These are phyloP conservation scores for Brassica napus DNA, from an alignment of 345 rosid genomes.

Conservation along the genomic window Da-Ae NC_063443.1:205001-205500, in stretches of 20 bases:
- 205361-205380: no score
- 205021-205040: conserved; percentile 66
- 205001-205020: conserved; percentile 74
- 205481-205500: no score
- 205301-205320: neutral
- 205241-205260: conserved; percentile 74
- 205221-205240: conserved; percentile 82
- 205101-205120: conserved; percentile 44
- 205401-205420: no score
- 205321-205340: neutral
- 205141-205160: no score
- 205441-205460: no score
- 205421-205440: no score
- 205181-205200: neutral
- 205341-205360: no score
- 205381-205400: no score
- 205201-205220: conserved; percentile 61
- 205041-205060: conserved; percentile 78
- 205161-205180: neutral
- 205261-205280: conserved; percentile 71
- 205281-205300: conserved; percentile 68
- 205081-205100: conserved; percentile 56
- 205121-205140: no score
- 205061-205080: conserved; percentile 68
- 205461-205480: no score